These are phyloP conservation scores for Hydnomerulius pinastri DNA, from an alignment of 768 basidiomycete species.

Conservation along the genomic window DNA sequence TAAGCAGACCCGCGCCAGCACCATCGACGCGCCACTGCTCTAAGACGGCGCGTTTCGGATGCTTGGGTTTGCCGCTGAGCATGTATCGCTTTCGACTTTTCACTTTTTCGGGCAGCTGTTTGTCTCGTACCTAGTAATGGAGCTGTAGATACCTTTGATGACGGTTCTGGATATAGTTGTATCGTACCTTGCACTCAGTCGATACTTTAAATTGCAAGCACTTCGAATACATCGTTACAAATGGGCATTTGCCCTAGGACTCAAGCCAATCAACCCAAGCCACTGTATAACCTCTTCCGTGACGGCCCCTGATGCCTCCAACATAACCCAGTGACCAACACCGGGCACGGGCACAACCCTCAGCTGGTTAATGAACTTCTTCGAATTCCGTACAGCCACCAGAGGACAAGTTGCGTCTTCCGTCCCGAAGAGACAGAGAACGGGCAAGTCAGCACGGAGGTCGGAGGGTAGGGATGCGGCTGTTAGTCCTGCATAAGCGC, in stretches of 20 bases:
- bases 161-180: no score
- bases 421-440: slow-evolving; percentile 63
- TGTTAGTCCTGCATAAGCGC: slow-evolving; percentile 17
- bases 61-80: no score
- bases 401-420: slow-evolving; percentile 51
- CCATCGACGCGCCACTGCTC: no score
- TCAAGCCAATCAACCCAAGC: slow-evolving; percentile 32
- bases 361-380: slow-evolving; percentile 51
- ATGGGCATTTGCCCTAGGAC: background rate
- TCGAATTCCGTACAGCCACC: slow-evolving; percentile 41
- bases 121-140: no score
- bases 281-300: slow-evolving; percentile 49
- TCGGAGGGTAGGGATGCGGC: slow-evolving; percentile 46
- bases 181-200: no score
- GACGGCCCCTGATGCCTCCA: slow-evolving; percentile 59
- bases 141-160: no score
- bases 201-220: no score
- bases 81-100: no score
- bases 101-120: no score
- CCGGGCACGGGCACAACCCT: slow-evolving; percentile 55
- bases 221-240: no score
- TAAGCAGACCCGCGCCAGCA: no score
- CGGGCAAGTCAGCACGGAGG: slow-evolving; percentile 51
- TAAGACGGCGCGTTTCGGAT: no score
- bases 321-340: slow-evolving; percentile 69